These are phyloP conservation scores for Phytophthora meadii DNA, from an alignment of 352 stramenopile genomes.

Conservation along the genomic window DNA sequence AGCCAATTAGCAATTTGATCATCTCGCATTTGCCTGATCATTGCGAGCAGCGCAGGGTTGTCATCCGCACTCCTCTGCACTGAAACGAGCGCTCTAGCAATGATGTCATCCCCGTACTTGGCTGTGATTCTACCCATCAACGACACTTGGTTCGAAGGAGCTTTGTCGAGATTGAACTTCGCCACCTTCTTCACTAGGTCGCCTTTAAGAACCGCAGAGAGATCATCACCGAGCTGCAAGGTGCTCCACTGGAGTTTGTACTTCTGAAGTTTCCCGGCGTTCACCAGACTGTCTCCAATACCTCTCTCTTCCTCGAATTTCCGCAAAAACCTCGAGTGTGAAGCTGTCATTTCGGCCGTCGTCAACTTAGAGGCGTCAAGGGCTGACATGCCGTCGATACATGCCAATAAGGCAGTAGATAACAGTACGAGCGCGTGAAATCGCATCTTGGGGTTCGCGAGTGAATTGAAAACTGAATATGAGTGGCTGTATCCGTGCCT, in stretches of 20 bases:
- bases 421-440: too few relatives aligned
- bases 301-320: too few relatives aligned
- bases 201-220: constrained; percentile 3
- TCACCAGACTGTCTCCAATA: background rate
- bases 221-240: background rate
- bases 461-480: too few relatives aligned
- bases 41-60: background rate
- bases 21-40: background rate
- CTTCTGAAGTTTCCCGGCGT: background rate
- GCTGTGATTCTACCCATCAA: background rate
- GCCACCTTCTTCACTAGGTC: constrained; percentile 1
- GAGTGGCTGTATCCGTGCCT: too few relatives aligned
- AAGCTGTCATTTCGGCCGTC: too few relatives aligned
- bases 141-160: background rate
- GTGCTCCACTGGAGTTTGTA: background rate
- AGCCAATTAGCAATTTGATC: background rate
- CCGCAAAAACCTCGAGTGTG: too few relatives aligned
- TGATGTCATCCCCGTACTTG: constrained; percentile 1
- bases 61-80: background rate
- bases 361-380: too few relatives aligned
- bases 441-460: too few relatives aligned
- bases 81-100: background rate
- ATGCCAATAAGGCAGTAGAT: too few relatives aligned
- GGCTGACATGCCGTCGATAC: too few relatives aligned
- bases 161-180: background rate